Evolutionary conservation across 1,284 basidiomycete genomes (phyloP), one percentile per base, ranked within the genome.

Genomic region (Heterobasidion irregulare): DNA sequence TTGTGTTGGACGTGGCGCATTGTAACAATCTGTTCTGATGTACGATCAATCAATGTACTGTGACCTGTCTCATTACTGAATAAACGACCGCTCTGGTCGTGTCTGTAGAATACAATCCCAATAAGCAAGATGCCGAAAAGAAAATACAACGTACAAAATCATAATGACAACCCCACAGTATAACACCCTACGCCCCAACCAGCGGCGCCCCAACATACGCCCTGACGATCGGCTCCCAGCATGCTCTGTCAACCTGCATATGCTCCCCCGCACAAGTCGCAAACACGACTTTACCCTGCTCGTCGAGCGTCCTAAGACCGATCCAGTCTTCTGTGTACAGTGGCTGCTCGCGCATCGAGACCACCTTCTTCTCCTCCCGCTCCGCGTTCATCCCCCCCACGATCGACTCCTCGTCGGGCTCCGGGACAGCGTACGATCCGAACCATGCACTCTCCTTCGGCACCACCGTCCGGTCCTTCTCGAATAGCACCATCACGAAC

Each of bases 321-420:
- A 98, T 92, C 81, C 92, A 93, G 68, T 99, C 92, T 53, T 93
- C 80, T 2, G 65, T 67, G 70, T 97, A 99, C 44, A 97, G 72
- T 6, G 82, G 81, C 62, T 95, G 93, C 53, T 70, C 65, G 18
- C 77, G 75, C 79, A 97, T 86, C 0, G 89, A 85, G 16, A 96
- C 73, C 50, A 93, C 77, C 0, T 68, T 66, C 64, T 70, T 70
- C 62, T 70, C 64, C 62, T 69, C 56, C 46, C 16, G 13, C 12
- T 44, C 41, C 41, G 16, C 6, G 41, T 44, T 44, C 41, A 44
- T 6, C 1, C 9, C 3, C 18, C 46, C 16, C 46, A 6, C n/a
- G 46, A 47, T 19, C n/a, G 46, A 13, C 41, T 44, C 41, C 16
- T 19, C 46, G 8, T 9, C 7, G n/a, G 10, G 10, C 69, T 33